Percentiles rank a stretch among this genome's conserved stretches.
phyloP scores from a whole-genome alignment of 306 rosid species.

The Malus fusca region DNA sequence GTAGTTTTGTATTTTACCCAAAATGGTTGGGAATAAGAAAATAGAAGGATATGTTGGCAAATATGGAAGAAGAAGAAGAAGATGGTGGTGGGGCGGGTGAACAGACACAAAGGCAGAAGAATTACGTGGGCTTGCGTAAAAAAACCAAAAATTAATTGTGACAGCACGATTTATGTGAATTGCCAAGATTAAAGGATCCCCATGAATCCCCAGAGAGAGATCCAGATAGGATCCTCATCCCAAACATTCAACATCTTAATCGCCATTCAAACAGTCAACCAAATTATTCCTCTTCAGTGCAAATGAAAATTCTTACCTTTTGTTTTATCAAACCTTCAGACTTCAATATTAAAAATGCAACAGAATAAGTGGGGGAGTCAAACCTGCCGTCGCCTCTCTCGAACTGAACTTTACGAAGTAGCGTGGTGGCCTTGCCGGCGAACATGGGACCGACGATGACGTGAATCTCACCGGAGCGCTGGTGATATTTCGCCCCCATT shows the following conservation, averaged over 20 bases:
- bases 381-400: constrained; percentile 72
- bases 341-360: not conserved
- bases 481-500: constrained; percentile 23
- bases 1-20: no score
- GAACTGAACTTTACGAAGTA: constrained; percentile 66
- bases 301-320: not conserved
- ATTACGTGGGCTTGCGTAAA: no score
- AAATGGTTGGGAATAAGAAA: no score
- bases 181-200: no score
- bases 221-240: no score
- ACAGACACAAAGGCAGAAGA: no score
- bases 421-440: constrained; percentile 82
- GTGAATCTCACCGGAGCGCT: constrained; percentile 70
- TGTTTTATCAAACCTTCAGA: not conserved
- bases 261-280: not conserved
- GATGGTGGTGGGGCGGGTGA: no score
- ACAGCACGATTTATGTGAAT: no score
- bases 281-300: not conserved
- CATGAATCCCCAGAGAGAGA: no score
- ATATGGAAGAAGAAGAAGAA: no score
- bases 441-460: constrained; percentile 91
- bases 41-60: no score
- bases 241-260: not conserved
- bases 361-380: not conserved
- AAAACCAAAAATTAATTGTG: no score